These are phyloP conservation scores for Amphibolis antarctica DNA, from an alignment of 106 monocot species.

Conservation along the genomic window DNA sequence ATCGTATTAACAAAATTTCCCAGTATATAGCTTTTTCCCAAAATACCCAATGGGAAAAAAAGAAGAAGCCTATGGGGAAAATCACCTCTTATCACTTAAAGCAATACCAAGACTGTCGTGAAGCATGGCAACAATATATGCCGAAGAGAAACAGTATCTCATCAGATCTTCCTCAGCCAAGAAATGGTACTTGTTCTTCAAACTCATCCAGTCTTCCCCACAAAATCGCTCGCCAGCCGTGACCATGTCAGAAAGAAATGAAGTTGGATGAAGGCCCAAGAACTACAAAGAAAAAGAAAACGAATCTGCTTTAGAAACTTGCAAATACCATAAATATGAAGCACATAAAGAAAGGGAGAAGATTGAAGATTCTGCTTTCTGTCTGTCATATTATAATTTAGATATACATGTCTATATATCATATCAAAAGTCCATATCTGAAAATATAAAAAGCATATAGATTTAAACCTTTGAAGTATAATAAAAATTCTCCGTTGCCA, in stretches of 20 bases:
- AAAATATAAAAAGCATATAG: neutral
- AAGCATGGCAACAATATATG: constrained; percentile 85
- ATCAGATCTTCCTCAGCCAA: constrained; percentile 37
- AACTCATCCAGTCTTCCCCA: constrained; percentile 39
- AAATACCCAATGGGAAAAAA: no score
- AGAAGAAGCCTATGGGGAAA: neutral
- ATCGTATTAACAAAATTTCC: no score
- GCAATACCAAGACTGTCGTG: constrained; percentile 72
- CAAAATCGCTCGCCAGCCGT: constrained; percentile 61
- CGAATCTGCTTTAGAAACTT: neutral
- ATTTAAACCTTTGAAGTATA: constrained; percentile 23
- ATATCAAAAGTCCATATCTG: neutral
- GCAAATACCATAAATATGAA: neutral
- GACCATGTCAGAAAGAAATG: constrained; percentile 53
- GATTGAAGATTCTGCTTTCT: neutral
- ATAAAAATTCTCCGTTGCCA: constrained; percentile 34
- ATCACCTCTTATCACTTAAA: constrained; percentile 57
- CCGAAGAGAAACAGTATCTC: constrained; percentile 88
- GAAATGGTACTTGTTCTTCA: constrained; percentile 35
- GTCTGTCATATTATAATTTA: neutral
- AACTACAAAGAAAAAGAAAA: constrained; percentile 29
- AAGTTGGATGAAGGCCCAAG: constrained; percentile 41
- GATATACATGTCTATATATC: neutral
- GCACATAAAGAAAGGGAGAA: neutral
- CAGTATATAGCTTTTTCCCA: no score